Base-by-base conservation (phyloP, 805 yeast genomes). In the Barnettozyma botsteinii region DNA sequence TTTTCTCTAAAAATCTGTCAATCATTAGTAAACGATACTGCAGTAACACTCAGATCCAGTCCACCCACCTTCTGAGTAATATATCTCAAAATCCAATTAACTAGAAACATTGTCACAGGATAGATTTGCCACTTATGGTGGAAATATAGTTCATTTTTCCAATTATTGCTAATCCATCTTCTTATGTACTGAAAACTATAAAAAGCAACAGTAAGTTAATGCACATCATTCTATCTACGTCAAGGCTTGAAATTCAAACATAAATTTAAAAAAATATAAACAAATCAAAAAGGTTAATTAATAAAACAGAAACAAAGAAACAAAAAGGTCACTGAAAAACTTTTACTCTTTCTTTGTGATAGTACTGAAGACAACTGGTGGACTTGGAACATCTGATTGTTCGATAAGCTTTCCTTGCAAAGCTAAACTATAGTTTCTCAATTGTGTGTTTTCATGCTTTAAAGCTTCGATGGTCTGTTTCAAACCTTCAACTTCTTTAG, bases 361-460 rank as follows among this genome's bases (percentile, higher is more conserved):
- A 7, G 43, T 31, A 7, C 28, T 33, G 33, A 40, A 73, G 61
- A 26, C 45, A 30, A 39, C 51, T 12, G 56, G 51, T 12, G 74
- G 72, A 22, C 70, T 57, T 20, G 75, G 75, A 27, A 67, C 66
- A 41, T 69, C 72, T 7, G 55, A 48, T 38, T 56, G 59, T 31
- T 77, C 81, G 48, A 83, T 71, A 47, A 83, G 64, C 50, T 81
- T 72, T 26, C 80, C 72, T 60, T 84, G 91, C 36, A 85, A 66
- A 3, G 79, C 80, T 48, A 81, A 57, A 25, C 83, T 78, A 57
- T 84, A 83, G 54, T 81, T 86, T 48, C 88, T 73, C 44, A 86
- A 71, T 55, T 78, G 81, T 53, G 70, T 62, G 63, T 83, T 85
- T 55, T 87, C 95, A 30, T 71, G 70, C 45, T 79, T 72, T 43